Base-by-base conservation (phyloP, 768 basidiomycete species). In the Boletus reticulatus region DNA sequence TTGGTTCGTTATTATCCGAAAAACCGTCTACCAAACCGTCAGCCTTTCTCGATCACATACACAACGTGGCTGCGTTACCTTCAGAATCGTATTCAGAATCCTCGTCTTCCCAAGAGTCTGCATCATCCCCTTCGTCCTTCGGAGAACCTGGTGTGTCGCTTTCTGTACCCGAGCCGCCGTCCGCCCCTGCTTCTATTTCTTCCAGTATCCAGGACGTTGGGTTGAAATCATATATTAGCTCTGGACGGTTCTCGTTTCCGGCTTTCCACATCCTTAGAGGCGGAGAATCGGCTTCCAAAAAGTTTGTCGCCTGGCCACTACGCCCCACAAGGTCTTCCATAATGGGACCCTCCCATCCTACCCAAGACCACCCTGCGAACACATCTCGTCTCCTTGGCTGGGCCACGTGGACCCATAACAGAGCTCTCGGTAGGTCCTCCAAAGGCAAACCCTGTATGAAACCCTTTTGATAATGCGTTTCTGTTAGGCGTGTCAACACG, bases 371-470 rank as follows among this genome's bases (percentile, higher is more conserved):
- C 8, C 48, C 19, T 0, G 47, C 41, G 24, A 53, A 64, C 1
- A 16, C 49, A 13, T 19, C 19, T 4, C 49, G 44, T 4, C 52
- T 55, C 12, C 53, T 55, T 9, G 55, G 50, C n/a, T 24, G 29
- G 17, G 3, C 19, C 11, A 6, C 20, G 27, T 57, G 55, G n/a
- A 46, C 27, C 62, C 63, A 64, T 16, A 55, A 10, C 34, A 62
- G 10, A 1, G 53, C 63, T 2, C 56, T 60, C 2, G 58, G 49
- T 6, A 59, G 34, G 39, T 57, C 44, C 4, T 58, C n/a, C 14
- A 48, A 17, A 3, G 60, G 51, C 22, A 62, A 50, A 37, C 62
- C 62, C 16, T 62, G 43, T 42, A 58, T 10, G n/a, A 61, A 64
- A n/a, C 62, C 59, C 1, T 4, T 20, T 24, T 50, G 5, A 41